Evolutionary conservation across 176 grass and related monocot genomes (phyloP).

Genomic region (Panicum miliaceum): DNA sequence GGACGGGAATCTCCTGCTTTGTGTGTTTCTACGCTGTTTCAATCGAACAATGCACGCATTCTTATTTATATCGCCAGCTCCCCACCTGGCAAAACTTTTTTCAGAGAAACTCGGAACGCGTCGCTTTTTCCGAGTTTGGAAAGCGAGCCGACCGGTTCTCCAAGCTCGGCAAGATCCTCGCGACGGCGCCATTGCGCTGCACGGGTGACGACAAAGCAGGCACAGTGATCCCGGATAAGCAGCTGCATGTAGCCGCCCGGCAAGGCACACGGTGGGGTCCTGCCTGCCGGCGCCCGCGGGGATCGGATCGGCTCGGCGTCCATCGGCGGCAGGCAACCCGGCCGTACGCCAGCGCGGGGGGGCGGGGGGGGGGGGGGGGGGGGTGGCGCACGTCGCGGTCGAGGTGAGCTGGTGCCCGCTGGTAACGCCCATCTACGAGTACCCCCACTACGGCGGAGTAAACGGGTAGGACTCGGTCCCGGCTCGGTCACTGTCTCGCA

Average conservation of each 20-base stretch:
- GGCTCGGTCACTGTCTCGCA: background rate
- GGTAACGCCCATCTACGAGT: background rate
- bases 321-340: background rate
- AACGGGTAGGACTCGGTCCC: conserved; percentile 47
- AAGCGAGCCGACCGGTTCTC: background rate
- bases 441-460: background rate
- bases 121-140: background rate
- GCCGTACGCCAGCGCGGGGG: background rate
- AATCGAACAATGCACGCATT: background rate
- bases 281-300: too few species aligned
- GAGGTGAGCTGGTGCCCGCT: conserved; percentile 40
- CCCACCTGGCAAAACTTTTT: background rate
- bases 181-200: background rate
- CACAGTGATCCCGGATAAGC: background rate
- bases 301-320: background rate
- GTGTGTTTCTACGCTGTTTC: too few species aligned
- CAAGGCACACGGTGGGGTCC: background rate
- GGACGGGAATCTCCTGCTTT: background rate
- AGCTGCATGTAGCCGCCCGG: background rate
- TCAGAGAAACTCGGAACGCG: background rate
- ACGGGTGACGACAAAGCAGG: background rate
- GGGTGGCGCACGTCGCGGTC: conserved; percentile 30
- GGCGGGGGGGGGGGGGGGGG: background rate
- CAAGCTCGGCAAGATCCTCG: background rate
- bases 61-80: background rate